phyloP scores from a whole-genome alignment of 257 asterid genomes.

The Solanum gracilifrons region DNA sequence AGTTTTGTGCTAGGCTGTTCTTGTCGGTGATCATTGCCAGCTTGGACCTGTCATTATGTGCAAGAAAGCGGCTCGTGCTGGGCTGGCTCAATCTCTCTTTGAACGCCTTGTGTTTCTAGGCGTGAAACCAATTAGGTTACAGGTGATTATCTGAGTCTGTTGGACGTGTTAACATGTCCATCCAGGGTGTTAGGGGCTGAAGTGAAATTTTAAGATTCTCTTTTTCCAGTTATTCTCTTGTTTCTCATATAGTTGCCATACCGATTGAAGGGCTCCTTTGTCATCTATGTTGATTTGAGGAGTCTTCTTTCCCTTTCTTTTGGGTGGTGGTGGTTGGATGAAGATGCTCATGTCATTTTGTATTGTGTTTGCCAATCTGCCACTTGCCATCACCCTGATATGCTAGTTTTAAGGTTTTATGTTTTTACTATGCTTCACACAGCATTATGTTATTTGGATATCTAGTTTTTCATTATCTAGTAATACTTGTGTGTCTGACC shows the following conservation, averaged over 20 bases:
- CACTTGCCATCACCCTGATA: not conserved
- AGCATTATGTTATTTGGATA: not conserved
- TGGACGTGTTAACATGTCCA: not conserved
- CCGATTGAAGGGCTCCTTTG: not conserved
- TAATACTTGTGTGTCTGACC: not conserved
- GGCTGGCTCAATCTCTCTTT: conserved; percentile 92
- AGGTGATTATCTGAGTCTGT: conserved; percentile 42
- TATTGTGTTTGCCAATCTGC: not conserved
- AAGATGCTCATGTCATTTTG: not conserved
- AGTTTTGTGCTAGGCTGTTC: conserved; percentile 49
- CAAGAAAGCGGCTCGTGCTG: conserved; percentile 99
- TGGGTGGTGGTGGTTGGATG: not conserved
- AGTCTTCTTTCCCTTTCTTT: not conserved
- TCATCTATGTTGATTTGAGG: not conserved
- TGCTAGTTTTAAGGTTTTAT: not conserved
- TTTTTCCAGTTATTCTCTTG: not conserved
- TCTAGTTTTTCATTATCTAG: not conserved
- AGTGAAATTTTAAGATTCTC: not conserved
- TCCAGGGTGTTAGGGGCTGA: not conserved
- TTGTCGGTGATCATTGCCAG: conserved; percentile 99
- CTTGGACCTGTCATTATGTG: conserved; percentile 99
- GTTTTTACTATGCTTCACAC: not conserved
- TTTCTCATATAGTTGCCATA: not conserved
- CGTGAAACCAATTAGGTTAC: conserved; percentile 93
- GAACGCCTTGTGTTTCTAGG: conserved; percentile 97